phyloP scores from a whole-genome alignment of 1,139 yeast species.

The Lodderomyces pseudojiufengensis region DNA sequence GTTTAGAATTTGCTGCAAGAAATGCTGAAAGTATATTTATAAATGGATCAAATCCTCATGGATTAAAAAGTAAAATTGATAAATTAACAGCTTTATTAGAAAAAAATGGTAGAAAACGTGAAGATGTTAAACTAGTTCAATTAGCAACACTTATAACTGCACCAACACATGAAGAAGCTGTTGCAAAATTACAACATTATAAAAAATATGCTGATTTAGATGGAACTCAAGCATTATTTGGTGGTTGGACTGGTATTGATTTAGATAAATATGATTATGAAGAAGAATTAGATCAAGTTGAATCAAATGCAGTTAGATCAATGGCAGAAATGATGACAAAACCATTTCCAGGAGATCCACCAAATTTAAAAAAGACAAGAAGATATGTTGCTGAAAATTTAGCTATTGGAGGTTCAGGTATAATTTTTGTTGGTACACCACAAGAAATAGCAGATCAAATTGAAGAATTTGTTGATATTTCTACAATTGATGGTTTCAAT shows the following conservation, averaged over 20 bases:
- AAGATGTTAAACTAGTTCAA: constrained; percentile 28
- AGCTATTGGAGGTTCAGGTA: constrained; percentile 23
- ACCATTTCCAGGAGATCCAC: constrained; percentile 23
- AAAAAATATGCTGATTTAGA: constrained; percentile 28
- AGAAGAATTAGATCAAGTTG: constrained; percentile 25
- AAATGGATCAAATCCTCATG: constrained; percentile 26
- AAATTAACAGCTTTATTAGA: constrained; percentile 25
- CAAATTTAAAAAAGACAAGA: constrained; percentile 22
- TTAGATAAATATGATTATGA: constrained; percentile 25
- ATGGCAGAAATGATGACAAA: constrained; percentile 28
- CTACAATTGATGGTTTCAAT: constrained; percentile 27
- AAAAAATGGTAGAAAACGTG: constrained; percentile 27
- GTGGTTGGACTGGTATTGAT: constrained; percentile 36
- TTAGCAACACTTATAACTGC: constrained; percentile 29
- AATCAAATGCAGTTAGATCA: constrained; percentile 25
- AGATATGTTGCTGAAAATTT: constrained; percentile 22
- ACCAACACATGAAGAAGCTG: constrained; percentile 33
- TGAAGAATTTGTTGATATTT: constrained; percentile 26
- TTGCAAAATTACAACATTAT: constrained; percentile 24
- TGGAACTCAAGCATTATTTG: constrained; percentile 34
- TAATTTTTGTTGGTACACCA: constrained; percentile 22
- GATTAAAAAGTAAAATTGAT: constrained; percentile 23
- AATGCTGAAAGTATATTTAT: constrained; percentile 42
- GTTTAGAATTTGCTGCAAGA: constrained; percentile 39
- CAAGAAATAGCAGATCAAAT: constrained; percentile 26